A percentile compares a stretch with the other conserved stretches of the same genome.
phyloP scores from a whole-genome alignment of 2,329 filamentous ascomycete genomes.

The Stagonosporopsis vannaccii region DNA sequence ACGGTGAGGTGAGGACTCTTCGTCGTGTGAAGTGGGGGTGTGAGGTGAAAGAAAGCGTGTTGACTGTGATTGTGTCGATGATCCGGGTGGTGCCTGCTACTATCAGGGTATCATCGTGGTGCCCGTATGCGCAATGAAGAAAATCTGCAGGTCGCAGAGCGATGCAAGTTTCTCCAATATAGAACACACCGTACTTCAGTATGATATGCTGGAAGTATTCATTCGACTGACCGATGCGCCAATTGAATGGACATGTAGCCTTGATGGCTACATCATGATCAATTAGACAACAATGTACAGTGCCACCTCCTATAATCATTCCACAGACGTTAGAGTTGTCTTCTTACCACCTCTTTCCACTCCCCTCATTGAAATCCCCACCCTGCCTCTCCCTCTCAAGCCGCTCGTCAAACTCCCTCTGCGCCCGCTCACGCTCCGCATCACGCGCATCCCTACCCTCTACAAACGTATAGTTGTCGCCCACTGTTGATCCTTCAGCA shows the following conservation, averaged over 20 bases:
- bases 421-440: conserved; percentile 54
- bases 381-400: conserved; percentile 59
- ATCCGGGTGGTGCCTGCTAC: too few relatives aligned
- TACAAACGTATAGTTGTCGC: conserved; percentile 57
- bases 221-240: background rate
- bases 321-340: background rate
- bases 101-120: too few relatives aligned
- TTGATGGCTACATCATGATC: background rate
- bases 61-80: background rate
- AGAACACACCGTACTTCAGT: background rate
- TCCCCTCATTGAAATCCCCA: conserved; percentile 48
- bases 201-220: background rate
- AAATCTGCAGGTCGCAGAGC: too few relatives aligned
- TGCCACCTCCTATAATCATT: background rate
- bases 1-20: background rate
- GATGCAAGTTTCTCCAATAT: background rate
- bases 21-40: background rate
- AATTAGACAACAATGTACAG: background rate
- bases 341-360: conserved; percentile 41
- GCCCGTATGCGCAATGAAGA: too few relatives aligned
- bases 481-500: conserved; percentile 42
- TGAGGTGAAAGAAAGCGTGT: background rate
- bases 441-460: conserved; percentile 53
- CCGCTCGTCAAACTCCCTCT: conserved; percentile 59
- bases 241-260: background rate